Evolutionary conservation across 2,329 filamentous ascomycete genomes (phyloP).

Genomic region (Hymenoscyphus linearis): DNA sequence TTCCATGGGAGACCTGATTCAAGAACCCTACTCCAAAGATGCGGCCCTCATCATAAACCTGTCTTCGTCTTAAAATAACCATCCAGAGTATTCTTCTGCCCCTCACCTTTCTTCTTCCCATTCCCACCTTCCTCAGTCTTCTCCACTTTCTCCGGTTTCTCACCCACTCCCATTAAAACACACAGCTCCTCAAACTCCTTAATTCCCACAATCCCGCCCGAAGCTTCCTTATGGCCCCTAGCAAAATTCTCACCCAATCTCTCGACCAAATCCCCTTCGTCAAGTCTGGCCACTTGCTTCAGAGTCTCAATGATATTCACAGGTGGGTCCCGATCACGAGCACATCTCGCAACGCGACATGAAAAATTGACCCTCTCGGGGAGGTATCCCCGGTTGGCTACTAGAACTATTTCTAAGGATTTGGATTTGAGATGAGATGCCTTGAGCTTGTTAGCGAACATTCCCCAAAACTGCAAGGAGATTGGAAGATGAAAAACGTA

Average conservation of each 20-base stretch:
- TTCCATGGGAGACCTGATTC: too few species aligned
- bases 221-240: constrained; percentile 61
- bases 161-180: constrained; percentile 51
- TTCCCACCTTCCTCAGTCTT: constrained; percentile 32
- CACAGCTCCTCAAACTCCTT: constrained; percentile 62
- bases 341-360: constrained; percentile 55
- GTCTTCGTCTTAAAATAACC: constrained; percentile 42
- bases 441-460: constrained; percentile 10
- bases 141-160: constrained; percentile 42
- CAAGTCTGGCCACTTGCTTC: constrained; percentile 43
- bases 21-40: neutral
- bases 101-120: constrained; percentile 35
- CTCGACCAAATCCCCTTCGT: constrained; percentile 23
- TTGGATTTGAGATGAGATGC: constrained; percentile 53
- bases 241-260: constrained; percentile 60
- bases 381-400: constrained; percentile 62
- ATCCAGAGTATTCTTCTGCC: constrained; percentile 48
- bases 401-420: constrained; percentile 57
- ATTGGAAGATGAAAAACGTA: too few species aligned
- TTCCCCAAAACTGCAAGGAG: neutral
- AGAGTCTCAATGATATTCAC: constrained; percentile 60
- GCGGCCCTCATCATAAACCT: neutral
- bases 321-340: constrained; percentile 46
- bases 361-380: constrained; percentile 62
- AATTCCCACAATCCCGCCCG: constrained; percentile 56